phyloP scores from a whole-genome alignment of 371 early-diverging fungal species.

The Mucor racemosus region DNA sequence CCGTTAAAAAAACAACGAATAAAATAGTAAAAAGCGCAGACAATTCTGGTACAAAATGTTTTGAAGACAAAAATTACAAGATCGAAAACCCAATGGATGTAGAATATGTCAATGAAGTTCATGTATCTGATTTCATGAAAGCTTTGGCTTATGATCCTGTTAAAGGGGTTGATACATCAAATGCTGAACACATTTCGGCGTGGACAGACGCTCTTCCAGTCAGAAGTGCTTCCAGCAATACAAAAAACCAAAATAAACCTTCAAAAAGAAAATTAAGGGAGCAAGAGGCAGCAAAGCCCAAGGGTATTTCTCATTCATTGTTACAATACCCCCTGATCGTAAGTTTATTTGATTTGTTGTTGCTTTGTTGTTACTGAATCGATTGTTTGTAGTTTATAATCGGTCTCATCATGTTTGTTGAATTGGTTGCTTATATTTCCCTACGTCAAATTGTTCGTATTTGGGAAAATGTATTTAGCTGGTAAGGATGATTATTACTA shows the following conservation, averaged over 20 bases:
- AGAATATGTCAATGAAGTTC: slow-evolving; percentile 55
- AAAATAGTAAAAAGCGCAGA: slow-evolving; percentile 24
- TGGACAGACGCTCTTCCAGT: slow-evolving; percentile 54
- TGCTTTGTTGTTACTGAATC: no score
- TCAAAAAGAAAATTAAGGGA: slow-evolving; percentile 34
- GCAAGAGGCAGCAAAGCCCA: slow-evolving; percentile 45
- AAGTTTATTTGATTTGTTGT: slow-evolving; percentile 13
- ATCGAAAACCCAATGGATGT: slow-evolving; percentile 22
- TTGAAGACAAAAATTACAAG: slow-evolving; percentile 1
- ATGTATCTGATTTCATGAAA: slow-evolving; percentile 54
- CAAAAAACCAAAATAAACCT: slow-evolving; percentile 24
- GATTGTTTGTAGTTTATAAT: slow-evolving; percentile 53
- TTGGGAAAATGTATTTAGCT: slow-evolving; percentile 75
- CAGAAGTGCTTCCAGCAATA: neutral
- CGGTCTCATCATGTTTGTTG: slow-evolving; percentile 64
- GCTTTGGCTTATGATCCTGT: slow-evolving; percentile 51
- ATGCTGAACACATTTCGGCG: slow-evolving; percentile 56
- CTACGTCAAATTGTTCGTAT: slow-evolving; percentile 74
- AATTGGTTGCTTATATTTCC: slow-evolving; percentile 69
- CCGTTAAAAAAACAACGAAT: slow-evolving; percentile 32
- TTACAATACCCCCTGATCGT: slow-evolving; percentile 70
- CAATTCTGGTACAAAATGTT: slow-evolving; percentile 17
- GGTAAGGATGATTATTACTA: slow-evolving; percentile 44
- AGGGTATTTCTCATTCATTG: slow-evolving; percentile 56
- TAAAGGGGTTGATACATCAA: neutral